Evolutionary conservation across 225 moss, liverwort and hornwort genomes (phyloP).

Genomic region (Physcomitrellopsis africana): DNA sequence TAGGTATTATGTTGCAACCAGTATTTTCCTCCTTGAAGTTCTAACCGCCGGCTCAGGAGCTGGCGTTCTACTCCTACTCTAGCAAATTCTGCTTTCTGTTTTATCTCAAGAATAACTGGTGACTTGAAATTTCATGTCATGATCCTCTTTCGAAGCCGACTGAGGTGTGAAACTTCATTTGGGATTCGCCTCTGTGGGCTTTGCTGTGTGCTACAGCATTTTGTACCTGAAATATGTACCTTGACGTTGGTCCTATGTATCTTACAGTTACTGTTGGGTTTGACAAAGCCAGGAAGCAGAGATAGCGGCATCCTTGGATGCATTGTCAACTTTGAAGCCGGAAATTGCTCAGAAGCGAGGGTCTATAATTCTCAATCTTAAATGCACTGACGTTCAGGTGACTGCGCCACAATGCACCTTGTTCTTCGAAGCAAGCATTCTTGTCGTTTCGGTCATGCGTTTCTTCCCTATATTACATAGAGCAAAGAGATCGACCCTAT

Average conservation of each 20-base stretch:
- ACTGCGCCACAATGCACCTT: slow-evolving; percentile 11
- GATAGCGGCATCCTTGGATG: slow-evolving; percentile 76
- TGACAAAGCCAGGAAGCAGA: slow-evolving; percentile 80
- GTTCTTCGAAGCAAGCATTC: background rate
- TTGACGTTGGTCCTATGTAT: background rate
- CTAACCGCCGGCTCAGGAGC: background rate
- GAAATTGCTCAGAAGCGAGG: slow-evolving; percentile 83
- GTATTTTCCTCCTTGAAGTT: background rate
- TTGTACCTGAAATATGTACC: background rate
- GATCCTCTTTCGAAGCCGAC: too few species aligned
- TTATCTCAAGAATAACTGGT: background rate
- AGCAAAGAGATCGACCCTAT: background rate
- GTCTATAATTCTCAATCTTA: slow-evolving; percentile 73
- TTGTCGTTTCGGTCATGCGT: background rate
- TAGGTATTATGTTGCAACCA: background rate
- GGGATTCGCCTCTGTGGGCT: background rate
- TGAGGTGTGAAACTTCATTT: background rate
- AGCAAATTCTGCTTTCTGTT: background rate
- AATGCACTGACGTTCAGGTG: slow-evolving; percentile 94
- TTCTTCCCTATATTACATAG: background rate
- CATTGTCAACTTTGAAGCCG: slow-evolving; percentile 72
- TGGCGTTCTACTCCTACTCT: background rate
- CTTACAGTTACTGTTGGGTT: slow-evolving; percentile 22
- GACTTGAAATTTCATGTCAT: background rate
- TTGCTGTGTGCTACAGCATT: background rate